Percentiles rank a stretch among this genome's conserved stretches.
These are phyloP conservation scores for Musa schizocarpa DNA, from an alignment of 176 grass and related monocot genomes.

Conservation along the genomic window DNA sequence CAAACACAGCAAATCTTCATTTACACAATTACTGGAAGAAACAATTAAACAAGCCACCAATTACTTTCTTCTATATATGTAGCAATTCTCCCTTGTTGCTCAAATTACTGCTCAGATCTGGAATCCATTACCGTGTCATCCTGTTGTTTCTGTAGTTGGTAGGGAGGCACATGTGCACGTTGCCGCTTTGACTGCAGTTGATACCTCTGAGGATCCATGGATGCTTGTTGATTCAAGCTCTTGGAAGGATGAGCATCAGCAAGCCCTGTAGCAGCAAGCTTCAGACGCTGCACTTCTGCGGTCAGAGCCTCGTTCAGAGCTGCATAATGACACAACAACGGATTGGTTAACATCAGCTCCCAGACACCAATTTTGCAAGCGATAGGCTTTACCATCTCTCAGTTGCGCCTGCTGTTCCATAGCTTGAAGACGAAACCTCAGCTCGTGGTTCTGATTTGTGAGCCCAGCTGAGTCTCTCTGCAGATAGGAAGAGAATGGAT, in stretches of 20 bases:
- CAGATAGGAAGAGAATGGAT: not conserved
- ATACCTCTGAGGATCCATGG: conserved; percentile 42
- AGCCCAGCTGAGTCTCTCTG: conserved; percentile 72
- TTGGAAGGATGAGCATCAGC: conserved; percentile 37
- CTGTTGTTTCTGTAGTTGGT: conserved; percentile 55
- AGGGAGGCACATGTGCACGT: conserved; percentile 43
- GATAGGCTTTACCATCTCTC: conserved; percentile 56
- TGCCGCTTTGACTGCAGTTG: conserved; percentile 42
- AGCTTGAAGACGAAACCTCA: conserved; percentile 90
- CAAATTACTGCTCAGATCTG: conserved; percentile 31
- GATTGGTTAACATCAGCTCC: no score
- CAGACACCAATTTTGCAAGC: not conserved
- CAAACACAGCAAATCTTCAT: no score
- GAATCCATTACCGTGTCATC: conserved; percentile 30
- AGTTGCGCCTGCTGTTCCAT: conserved; percentile 96
- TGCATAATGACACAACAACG: conserved; percentile 15
- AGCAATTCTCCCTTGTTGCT: not conserved
- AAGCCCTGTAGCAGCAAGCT: conserved; percentile 41
- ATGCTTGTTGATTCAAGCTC: conserved; percentile 42
- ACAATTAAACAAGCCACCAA: not conserved
- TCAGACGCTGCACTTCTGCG: conserved; percentile 77
- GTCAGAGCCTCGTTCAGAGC: conserved; percentile 83
- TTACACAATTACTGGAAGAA: no score
- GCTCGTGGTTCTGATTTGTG: conserved; percentile 64
- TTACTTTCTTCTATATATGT: not conserved